These are phyloP conservation scores for Cyberlindnera mississippiensis DNA, from an alignment of 805 yeast genomes.

Conservation along the genomic window DNA sequence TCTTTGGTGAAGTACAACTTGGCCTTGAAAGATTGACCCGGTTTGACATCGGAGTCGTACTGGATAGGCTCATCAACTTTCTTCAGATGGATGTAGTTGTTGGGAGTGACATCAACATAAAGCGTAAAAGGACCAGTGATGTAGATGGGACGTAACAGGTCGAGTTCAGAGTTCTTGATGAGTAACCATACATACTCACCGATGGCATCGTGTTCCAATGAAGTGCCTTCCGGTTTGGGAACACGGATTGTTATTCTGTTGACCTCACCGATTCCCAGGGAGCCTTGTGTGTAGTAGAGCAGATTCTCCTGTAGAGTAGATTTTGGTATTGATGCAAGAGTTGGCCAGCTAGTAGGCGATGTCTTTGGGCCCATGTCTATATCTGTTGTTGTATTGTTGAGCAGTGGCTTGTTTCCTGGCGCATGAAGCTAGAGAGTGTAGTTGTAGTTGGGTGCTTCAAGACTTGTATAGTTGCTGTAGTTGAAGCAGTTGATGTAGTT, in stretches of 20 bases:
- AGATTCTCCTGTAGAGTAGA: slow-evolving; percentile 9
- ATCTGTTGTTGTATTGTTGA: no score
- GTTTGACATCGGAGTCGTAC: slow-evolving; percentile 55
- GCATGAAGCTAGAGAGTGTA: no score
- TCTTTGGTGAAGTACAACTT: slow-evolving; percentile 46
- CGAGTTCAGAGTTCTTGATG: slow-evolving; percentile 66
- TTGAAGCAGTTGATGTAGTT: no score
- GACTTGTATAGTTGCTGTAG: no score
- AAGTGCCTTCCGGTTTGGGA: background rate
- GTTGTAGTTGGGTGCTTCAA: no score
- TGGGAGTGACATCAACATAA: slow-evolving; percentile 76
- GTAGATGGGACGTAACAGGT: slow-evolving; percentile 76
- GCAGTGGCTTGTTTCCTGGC: no score
- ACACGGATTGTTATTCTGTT: slow-evolving; percentile 14
- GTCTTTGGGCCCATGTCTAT: no score
- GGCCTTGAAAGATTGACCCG: slow-evolving; percentile 66
- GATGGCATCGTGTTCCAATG: slow-evolving; percentile 7
- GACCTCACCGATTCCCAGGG: slow-evolving; percentile 21
- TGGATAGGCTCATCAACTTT: slow-evolving; percentile 38
- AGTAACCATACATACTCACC: slow-evolving; percentile 39
- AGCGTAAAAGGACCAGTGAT: slow-evolving; percentile 85
- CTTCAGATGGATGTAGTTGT: slow-evolving; percentile 52
- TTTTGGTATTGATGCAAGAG: background rate
- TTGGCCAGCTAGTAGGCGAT: slow-evolving; percentile 3
- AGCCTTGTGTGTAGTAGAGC: slow-evolving; percentile 12